Conservation (phyloP, 2,329 filamentous ascomycete genomes). For the Onygena corvina region DNA sequence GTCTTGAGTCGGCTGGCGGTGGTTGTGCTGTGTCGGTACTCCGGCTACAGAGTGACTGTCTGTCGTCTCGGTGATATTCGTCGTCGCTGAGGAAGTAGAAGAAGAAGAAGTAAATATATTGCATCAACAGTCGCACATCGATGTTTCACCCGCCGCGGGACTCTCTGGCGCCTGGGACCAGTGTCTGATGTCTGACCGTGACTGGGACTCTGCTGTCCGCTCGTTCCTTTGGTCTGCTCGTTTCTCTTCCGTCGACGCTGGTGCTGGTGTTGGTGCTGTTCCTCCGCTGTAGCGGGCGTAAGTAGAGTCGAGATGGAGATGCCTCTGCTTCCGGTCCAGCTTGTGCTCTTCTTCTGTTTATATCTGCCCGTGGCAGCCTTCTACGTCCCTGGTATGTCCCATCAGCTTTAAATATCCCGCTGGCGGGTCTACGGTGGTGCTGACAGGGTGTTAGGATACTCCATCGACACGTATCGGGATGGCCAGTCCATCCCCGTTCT, state of each 20-base stretch:
- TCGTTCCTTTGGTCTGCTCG: neutral
- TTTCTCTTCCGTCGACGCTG: neutral
- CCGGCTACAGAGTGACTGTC: neutral
- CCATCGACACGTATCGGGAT: slow-evolving; percentile 65
- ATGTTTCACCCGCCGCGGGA: neutral
- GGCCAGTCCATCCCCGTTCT: slow-evolving; percentile 70
- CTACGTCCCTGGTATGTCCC: slow-evolving; percentile 73
- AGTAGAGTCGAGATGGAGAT: neutral
- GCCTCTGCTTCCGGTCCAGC: neutral
- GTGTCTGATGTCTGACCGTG: no score
- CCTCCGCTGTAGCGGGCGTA: neutral
- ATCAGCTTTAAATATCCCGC: no score
- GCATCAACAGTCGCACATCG: neutral
- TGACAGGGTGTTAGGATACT: slow-evolving; percentile 50
- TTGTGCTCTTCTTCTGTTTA: slow-evolving; percentile 1
- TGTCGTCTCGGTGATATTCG: neutral
- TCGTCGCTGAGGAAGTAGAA: no score
- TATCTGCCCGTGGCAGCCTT: slow-evolving; percentile 49
- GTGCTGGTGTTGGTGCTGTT: neutral
- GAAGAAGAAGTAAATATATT: neutral
- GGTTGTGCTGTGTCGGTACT: no score
- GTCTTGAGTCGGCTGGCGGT: no score
- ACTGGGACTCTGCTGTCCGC: neutral
- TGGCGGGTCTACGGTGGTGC: slow-evolving; percentile 11
- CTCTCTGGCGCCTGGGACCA: neutral